Evolutionary conservation across 1,284 basidiomycete species (phyloP), one percentile per base, ranked within the genome.

Genomic region (Cryptococcus floricola): DNA sequence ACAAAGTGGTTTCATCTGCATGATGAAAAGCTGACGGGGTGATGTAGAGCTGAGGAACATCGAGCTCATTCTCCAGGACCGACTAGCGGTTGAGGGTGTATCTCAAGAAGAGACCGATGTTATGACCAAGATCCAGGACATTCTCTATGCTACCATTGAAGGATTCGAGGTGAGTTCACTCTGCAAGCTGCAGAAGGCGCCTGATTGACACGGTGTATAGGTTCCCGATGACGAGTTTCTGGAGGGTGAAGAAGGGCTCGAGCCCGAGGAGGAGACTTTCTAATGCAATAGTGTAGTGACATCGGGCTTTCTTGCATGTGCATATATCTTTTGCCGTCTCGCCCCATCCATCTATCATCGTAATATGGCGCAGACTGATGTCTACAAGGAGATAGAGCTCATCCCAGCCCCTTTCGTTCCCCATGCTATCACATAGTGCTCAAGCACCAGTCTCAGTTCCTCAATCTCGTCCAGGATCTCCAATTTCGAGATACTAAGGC

Each of bases 131-230:
- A 91, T 98, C 62, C 93, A 98, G 78, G 87, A 87, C 73, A 94
- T 98, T 62, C 79, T 98, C 39, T 98, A 98, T 75, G 87, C 87
- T 19, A 98, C 95, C 13, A 94, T 96, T 84, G 91, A 83, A 45
- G 87, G 88, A 31, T 89, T 89, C 67, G 87, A 89, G 72, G 85
- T 88, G 83, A 83, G 52, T 78, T 27, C 18, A 14, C 38, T 13
- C 34, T 44, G 8, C 16, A 7, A 27, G 27, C n/a, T 39, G 39
- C 16, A 5, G 28, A 19, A 34, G 1, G 27, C 42, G 48, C 48
- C 52, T 25, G 25, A 8, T 39, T 39, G 23, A 23, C 39, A 43
- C 37, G 50, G 18, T 42, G 14, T 27, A 8, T 45, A 63, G 47
- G 77, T 73, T 46, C 77, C 66, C 19, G 65, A 69, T 4, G 82